Conservation (phyloP, 345 rosid genomes). For the Corchorus capsularis region DNA sequence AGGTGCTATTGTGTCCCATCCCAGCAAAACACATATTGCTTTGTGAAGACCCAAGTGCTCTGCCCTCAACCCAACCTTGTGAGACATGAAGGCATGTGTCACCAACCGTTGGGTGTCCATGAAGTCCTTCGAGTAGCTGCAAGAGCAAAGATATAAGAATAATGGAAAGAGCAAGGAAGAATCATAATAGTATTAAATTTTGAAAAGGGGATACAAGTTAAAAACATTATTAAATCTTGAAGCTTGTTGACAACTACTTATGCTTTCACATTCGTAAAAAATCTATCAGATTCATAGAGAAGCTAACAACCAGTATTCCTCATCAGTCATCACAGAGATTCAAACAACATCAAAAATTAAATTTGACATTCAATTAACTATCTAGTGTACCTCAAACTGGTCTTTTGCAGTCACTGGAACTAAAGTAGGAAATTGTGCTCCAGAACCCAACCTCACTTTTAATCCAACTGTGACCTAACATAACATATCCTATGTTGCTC, state of each 20-base stretch:
- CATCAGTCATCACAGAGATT: neutral
- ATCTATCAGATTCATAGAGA: conserved; percentile 1
- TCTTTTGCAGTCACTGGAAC: neutral
- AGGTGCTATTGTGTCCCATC: conserved; percentile 38
- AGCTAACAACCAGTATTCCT: neutral
- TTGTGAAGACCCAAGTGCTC: conserved; percentile 62
- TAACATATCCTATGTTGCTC: neutral
- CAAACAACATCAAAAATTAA: conserved; percentile 5
- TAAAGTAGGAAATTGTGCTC: neutral
- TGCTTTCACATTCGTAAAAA: conserved; percentile 1
- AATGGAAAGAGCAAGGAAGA: neutral
- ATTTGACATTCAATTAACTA: neutral
- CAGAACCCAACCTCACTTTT: conserved; percentile 6
- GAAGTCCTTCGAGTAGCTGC: conserved; percentile 50
- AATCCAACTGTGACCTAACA: neutral
- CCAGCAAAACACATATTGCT: conserved; percentile 60
- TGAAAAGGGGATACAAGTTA: conserved; percentile 40
- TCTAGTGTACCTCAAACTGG: neutral
- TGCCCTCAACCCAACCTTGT: conserved; percentile 34
- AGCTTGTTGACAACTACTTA: neutral
- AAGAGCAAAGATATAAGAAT: conserved; percentile 14
- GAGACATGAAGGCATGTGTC: conserved; percentile 42
- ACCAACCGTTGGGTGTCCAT: conserved; percentile 42
- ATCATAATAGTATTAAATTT: conserved; percentile 5
- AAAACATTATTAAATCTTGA: conserved; percentile 36